A percentile compares a stretch with the other conserved stretches of the same genome.
These are phyloP conservation scores for Chlorociboria aeruginascens DNA, from an alignment of 495 filamentous ascomycete genomes.

Conservation along the genomic window DNA sequence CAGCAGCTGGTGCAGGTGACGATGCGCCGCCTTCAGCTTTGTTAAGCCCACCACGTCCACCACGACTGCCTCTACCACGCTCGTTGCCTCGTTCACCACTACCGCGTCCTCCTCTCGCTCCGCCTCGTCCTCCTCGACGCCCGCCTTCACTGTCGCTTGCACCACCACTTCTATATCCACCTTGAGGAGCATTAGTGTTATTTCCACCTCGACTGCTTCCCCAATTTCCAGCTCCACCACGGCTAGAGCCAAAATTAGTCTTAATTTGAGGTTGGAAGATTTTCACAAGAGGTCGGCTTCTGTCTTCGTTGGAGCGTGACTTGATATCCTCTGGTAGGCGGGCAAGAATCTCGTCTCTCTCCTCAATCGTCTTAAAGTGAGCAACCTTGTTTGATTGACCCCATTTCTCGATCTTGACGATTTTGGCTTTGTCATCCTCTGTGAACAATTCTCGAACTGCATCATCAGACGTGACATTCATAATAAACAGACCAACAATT, in stretches of 20 bases:
- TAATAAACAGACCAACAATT: slow-evolving; percentile 72
- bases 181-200: slow-evolving; percentile 35
- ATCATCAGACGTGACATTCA: slow-evolving; percentile 64
- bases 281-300: slow-evolving; percentile 67
- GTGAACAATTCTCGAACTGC: slow-evolving; percentile 66
- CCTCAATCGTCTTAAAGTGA: slow-evolving; percentile 63
- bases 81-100: slow-evolving; percentile 40
- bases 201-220: slow-evolving; percentile 53
- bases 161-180: slow-evolving; percentile 62
- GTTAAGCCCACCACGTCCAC: slow-evolving; percentile 46
- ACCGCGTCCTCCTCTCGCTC: slow-evolving; percentile 40
- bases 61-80: slow-evolving; percentile 44
- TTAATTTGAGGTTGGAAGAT: slow-evolving; percentile 57
- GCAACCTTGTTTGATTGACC: slow-evolving; percentile 66
- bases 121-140: slow-evolving; percentile 49
- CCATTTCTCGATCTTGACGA: slow-evolving; percentile 65
- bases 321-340: slow-evolving; percentile 64
- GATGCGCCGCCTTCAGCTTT: slow-evolving; percentile 30
- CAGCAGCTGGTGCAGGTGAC: slow-evolving; percentile 38
- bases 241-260: slow-evolving; percentile 34
- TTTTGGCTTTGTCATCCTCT: slow-evolving; percentile 70
- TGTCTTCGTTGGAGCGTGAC: slow-evolving; percentile 47
- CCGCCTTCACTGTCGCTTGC: slow-evolving; percentile 69
- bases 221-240: slow-evolving; percentile 59
- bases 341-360: slow-evolving; percentile 63